A percentile compares a stretch with the other conserved stretches of the same genome.
Conservation (phyloP, 1,284 basidiomycete genomes). For the Caloboletus firmus region DNA sequence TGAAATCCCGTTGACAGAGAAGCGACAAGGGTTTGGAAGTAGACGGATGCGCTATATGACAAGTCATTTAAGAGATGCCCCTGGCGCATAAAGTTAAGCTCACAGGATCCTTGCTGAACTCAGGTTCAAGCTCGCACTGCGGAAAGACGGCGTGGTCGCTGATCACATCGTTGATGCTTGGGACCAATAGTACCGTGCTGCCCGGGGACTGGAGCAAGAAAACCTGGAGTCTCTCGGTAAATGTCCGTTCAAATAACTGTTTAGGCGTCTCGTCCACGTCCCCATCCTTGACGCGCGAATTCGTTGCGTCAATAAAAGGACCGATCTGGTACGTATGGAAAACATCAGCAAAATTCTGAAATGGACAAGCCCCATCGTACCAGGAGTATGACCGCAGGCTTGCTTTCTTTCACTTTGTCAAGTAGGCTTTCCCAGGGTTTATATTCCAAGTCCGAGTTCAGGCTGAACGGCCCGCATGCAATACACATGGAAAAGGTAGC, state of each 20-base stretch:
- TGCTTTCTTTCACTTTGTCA: slow-evolving; percentile 52
- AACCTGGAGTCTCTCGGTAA: slow-evolving; percentile 58
- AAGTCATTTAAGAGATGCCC: not conserved
- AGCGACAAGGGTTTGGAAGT: slow-evolving; percentile 85
- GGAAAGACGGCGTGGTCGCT: slow-evolving; percentile 85
- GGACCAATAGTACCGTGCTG: slow-evolving; percentile 75
- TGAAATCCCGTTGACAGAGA: slow-evolving; percentile 81
- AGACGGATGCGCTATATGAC: slow-evolving; percentile 64
- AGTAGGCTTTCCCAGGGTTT: slow-evolving; percentile 67
- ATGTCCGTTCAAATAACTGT: slow-evolving; percentile 69
- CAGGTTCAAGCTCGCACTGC: slow-evolving; percentile 68
- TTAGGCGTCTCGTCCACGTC: slow-evolving; percentile 65
- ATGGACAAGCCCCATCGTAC: slow-evolving; percentile 45
- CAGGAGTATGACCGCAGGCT: slow-evolving; percentile 78
- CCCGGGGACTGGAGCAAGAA: slow-evolving; percentile 65
- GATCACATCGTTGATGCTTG: slow-evolving; percentile 80
- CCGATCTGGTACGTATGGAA: slow-evolving; percentile 59
- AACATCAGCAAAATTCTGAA: not conserved
- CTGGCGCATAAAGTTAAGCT: slow-evolving; percentile 19
- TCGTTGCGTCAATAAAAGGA: slow-evolving; percentile 82
- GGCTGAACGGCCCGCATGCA: slow-evolving; percentile 81
- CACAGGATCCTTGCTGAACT: slow-evolving; percentile 50
- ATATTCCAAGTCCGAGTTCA: slow-evolving; percentile 75
- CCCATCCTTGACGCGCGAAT: slow-evolving; percentile 73
- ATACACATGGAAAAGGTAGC: slow-evolving; percentile 63